A percentile compares a stretch with the other conserved stretches of the same genome.
Conservation (phyloP, 2,329 filamentous ascomycete genomes). For the Diaporthe vaccinii region DNA sequence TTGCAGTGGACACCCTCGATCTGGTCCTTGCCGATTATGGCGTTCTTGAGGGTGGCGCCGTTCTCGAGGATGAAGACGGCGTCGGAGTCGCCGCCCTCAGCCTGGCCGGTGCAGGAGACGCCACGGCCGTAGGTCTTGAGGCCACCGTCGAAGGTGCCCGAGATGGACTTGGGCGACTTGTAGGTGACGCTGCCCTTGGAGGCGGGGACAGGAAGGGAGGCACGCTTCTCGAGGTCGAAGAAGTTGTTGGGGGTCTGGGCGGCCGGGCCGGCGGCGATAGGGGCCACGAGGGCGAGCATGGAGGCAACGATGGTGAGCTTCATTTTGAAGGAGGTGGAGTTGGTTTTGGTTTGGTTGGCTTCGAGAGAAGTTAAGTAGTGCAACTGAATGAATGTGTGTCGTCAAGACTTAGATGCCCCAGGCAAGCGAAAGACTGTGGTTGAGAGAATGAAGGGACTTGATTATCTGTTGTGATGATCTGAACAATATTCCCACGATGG, state of each 20-base stretch:
- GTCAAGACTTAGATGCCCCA: constrained; percentile 22
- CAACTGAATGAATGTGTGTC: constrained; percentile 25
- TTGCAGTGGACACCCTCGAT: constrained; percentile 64
- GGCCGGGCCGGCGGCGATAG: constrained; percentile 26
- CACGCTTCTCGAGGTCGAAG: constrained; percentile 16
- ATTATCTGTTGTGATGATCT: constrained; percentile 18
- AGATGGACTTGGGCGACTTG: constrained; percentile 7
- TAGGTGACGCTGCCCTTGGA: constrained; percentile 28
- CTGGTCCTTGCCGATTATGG: constrained; percentile 63
- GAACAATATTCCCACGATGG: not conserved
- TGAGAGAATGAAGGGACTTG: constrained; percentile 26
- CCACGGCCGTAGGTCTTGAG: constrained; percentile 48
- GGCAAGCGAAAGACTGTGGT: constrained; percentile 25
- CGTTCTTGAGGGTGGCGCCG: constrained; percentile 64
- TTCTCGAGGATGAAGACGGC: constrained; percentile 65
- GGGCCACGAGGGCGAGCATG: constrained; percentile 24
- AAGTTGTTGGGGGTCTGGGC: constrained; percentile 27
- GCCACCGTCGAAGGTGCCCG: constrained; percentile 47
- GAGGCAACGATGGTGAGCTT: constrained; percentile 30
- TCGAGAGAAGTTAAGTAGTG: not conserved
- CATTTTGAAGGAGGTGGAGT: constrained; percentile 12
- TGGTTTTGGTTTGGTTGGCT: not conserved
- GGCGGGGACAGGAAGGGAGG: not conserved
- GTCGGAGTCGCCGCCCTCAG: constrained; percentile 48
- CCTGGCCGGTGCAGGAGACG: constrained; percentile 41